Evolutionary conservation across 768 basidiomycete genomes (phyloP).

Genomic region (Pisolithus tinctorius): DNA sequence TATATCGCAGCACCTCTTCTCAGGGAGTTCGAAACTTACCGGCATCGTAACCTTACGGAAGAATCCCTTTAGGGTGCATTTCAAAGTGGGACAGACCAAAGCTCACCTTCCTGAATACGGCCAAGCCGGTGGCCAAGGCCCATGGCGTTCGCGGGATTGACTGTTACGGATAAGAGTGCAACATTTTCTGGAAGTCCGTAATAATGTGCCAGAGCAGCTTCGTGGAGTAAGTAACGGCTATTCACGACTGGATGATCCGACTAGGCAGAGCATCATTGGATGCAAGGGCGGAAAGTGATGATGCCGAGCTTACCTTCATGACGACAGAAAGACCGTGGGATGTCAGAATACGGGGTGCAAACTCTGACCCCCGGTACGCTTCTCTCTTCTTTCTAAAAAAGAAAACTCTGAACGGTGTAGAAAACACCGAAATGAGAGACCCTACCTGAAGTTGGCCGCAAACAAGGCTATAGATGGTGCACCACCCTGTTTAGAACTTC

Average conservation of each 20-base stretch:
- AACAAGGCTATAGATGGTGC: constrained; percentile 78
- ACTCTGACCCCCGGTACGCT: constrained; percentile 74
- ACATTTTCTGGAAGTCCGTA: constrained; percentile 53
- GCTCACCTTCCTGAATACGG: constrained; percentile 41
- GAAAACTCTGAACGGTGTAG: background rate
- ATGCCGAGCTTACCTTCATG: constrained; percentile 52
- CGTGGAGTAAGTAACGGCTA: constrained; percentile 61
- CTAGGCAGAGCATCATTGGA: constrained; percentile 25
- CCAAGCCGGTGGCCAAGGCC: constrained; percentile 76
- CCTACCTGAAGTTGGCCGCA: constrained; percentile 42
- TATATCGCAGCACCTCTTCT: constrained; percentile 1
- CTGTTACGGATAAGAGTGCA: constrained; percentile 61
- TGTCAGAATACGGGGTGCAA: constrained; percentile 68
- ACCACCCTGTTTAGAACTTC: constrained; percentile 36
- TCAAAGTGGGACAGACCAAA: background rate
- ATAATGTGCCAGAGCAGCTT: constrained; percentile 67
- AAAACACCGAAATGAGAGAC: background rate
- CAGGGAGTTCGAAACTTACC: constrained; percentile 18
- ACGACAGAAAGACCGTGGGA: constrained; percentile 60
- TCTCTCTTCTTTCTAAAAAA: constrained; percentile 65
- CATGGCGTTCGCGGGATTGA: constrained; percentile 56
- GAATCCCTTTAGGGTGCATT: background rate
- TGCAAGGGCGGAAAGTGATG: background rate
- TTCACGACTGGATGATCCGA: constrained; percentile 55
- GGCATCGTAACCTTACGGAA: constrained; percentile 37